These are phyloP conservation scores for Stachybotrys echinatus DNA, from an alignment of 2,329 filamentous ascomycete species.

Conservation along the genomic window DNA sequence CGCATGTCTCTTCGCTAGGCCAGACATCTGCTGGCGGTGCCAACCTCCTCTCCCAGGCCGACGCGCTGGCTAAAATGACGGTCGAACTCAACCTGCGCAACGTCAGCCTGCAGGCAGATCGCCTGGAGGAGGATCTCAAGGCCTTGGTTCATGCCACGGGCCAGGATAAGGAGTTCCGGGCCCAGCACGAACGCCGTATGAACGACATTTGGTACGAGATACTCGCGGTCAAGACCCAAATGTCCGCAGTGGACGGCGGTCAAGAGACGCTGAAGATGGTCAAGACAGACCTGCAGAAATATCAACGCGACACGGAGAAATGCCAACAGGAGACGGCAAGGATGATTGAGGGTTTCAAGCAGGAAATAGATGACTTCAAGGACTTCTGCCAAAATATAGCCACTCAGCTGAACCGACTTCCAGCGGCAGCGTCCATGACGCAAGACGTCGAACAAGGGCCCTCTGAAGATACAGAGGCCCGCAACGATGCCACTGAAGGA, in stretches of 20 bases:
- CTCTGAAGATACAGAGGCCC: too few species aligned
- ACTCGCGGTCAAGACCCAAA: conserved; percentile 19
- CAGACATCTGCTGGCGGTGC: neutral
- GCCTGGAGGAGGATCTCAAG: conserved; percentile 22
- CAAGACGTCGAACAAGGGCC: too few species aligned
- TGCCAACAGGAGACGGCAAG: conserved; percentile 13
- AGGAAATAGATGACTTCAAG: conserved; percentile 17
- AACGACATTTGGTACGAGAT: conserved; percentile 23
- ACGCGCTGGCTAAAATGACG: conserved; percentile 29
- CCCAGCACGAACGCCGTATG: conserved; percentile 21
- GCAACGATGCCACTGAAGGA: too few species aligned
- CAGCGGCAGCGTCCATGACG: conserved; percentile 2
- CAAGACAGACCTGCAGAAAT: neutral
- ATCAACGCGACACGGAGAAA: conserved; percentile 8
- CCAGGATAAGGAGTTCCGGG: conserved; percentile 20
- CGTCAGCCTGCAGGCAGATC: conserved; percentile 18
- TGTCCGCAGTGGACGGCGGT: conserved; percentile 9
- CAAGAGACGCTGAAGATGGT: conserved; percentile 7
- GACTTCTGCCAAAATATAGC: conserved; percentile 13
- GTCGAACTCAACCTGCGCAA: conserved; percentile 28
- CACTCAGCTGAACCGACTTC: conserved; percentile 14
- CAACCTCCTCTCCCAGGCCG: conserved; percentile 18
- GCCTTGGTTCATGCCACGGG: conserved; percentile 17
- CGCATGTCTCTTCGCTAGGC: neutral
- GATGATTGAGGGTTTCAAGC: conserved; percentile 10